A percentile compares a stretch with the other conserved stretches of the same genome.
Evolutionary conservation across 164 flowering plant genomes (phyloP).

Genomic region (Brasenia schreberi): DNA sequence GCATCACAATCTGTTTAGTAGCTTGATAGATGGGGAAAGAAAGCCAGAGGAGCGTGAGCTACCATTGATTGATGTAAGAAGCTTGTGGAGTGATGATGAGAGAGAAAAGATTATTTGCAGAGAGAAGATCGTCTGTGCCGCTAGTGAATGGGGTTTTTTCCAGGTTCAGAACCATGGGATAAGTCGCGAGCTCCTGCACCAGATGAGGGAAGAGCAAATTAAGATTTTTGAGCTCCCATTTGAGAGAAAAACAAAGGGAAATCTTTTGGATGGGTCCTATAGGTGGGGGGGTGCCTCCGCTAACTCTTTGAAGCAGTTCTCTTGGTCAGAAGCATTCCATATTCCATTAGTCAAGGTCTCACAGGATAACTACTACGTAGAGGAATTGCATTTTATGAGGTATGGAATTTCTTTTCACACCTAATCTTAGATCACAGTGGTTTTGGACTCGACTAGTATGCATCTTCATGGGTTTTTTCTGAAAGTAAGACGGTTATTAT

Average conservation of each 20-base stretch:
- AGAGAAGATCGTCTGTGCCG: slow-evolving; percentile 30
- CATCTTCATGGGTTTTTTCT: too few species aligned
- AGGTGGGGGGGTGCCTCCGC: slow-evolving; percentile 72
- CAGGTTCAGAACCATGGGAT: slow-evolving; percentile 80
- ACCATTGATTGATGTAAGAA: slow-evolving; percentile 49
- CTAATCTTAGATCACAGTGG: not conserved
- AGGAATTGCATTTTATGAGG: slow-evolving; percentile 41
- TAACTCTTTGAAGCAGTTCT: slow-evolving; percentile 35
- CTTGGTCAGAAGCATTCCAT: slow-evolving; percentile 84
- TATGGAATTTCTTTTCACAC: not conserved
- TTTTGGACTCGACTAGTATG: too few species aligned
- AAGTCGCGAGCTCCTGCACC: slow-evolving; percentile 27
- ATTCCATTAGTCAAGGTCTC: slow-evolving; percentile 46
- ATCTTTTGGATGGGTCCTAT: slow-evolving; percentile 44
- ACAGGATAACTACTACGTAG: slow-evolving; percentile 26
- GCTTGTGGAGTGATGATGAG: slow-evolving; percentile 15
- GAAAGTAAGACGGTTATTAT: too few species aligned
- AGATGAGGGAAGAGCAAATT: slow-evolving; percentile 58
- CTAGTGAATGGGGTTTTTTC: slow-evolving; percentile 80
- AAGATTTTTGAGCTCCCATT: slow-evolving; percentile 47
- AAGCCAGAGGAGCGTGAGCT: slow-evolving; percentile 34
- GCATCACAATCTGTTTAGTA: too few species aligned
- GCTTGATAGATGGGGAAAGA: not conserved
- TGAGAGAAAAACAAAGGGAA: slow-evolving; percentile 30
- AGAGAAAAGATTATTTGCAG: slow-evolving; percentile 20